Base-by-base conservation (phyloP, 768 basidiomycete genomes). In the Tricholoma sp. region DNA sequence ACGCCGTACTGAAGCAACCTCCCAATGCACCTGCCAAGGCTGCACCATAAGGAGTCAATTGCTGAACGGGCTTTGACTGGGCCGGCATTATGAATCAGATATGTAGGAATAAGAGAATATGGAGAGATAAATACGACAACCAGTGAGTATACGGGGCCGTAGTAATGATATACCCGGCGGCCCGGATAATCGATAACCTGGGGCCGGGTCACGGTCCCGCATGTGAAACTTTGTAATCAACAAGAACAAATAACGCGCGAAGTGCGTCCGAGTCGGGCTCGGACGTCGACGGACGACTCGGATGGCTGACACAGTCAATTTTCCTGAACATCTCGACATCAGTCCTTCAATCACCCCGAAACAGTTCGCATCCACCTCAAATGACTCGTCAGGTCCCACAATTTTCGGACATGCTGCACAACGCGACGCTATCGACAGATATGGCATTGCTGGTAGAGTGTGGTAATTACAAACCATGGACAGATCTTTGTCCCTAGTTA, bases 11-110 rank as follows among this genome's bases (percentile, higher is more conserved):
- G 71, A 97, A 92, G 67, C 94, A 94, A 24, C 89, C 94, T 48
- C 95, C 93, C 15, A 98, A 78, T 7, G 96, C 96, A 3, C 96
- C 95, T 44, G 93, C 92, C 54, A 98, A 76, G 1, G 96, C 96
- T 59, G 89, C 83, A 1, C 89, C 94, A 63, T 94, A 85, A 0
- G 95, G 90, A 0, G 94, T 94, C 34, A 97, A 76, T 64, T 84
- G 78, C 63, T 83, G 79, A 10, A 78, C 72, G n/a, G 82, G 81
- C 64, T 85, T 81, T 20, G 79, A 80, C 70, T 81, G 80, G 6
- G 68, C 72, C 54, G 79, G 66, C 81, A 82, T 83, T 60, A 56
- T 33, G 12, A 28, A 45, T 45, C 8, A n/a, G 37, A 39, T 1
- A 18, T 37, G 51, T 33, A 44, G 55, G 42, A 54, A 24, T 24